A percentile compares a stretch with the other conserved stretches of the same genome.
phyloP scores from a whole-genome alignment of 306 rosid species.

The Betula pendula region DNA sequence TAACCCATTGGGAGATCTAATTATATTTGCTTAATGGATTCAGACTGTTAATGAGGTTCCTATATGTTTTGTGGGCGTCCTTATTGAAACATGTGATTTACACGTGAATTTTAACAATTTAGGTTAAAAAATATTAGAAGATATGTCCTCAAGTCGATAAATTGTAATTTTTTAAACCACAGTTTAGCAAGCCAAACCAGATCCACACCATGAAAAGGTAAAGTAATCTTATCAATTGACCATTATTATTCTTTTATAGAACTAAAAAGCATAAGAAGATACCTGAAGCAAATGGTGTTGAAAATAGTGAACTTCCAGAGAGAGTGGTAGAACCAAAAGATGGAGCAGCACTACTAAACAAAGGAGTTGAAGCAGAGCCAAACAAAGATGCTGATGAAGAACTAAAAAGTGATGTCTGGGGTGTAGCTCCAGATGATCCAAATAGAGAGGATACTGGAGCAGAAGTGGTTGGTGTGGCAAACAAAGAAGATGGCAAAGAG shows the following conservation, averaged over 20 bases:
- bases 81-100: no score
- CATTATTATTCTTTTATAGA: not conserved
- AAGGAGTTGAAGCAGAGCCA: slow-evolving; percentile 60
- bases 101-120: no score
- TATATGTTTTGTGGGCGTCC: no score
- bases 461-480: slow-evolving; percentile 73
- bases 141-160: not conserved
- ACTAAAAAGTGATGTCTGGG: slow-evolving; percentile 63
- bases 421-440: slow-evolving; percentile 59
- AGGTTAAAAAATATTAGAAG: not conserved
- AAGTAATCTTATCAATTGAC: not conserved
- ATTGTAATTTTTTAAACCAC: not conserved
- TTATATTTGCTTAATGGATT: no score
- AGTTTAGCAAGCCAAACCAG: not conserved
- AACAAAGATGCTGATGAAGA: slow-evolving; percentile 60
- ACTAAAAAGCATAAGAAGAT: slow-evolving; percentile 30
- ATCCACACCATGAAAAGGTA: not conserved
- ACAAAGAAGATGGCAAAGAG: slow-evolving; percentile 57
- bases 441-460: slow-evolving; percentile 59
- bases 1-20: no score
- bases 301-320: slow-evolving; percentile 63
- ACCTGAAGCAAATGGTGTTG: slow-evolving; percentile 84
- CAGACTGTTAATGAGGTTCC: no score
- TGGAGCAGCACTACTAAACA: slow-evolving; percentile 50
- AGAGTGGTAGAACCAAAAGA: slow-evolving; percentile 59